Percentiles rank a stretch among this genome's conserved stretches.
Conservation (phyloP, 2,329 filamentous ascomycete species). For the Helotiales sp. region DNA sequence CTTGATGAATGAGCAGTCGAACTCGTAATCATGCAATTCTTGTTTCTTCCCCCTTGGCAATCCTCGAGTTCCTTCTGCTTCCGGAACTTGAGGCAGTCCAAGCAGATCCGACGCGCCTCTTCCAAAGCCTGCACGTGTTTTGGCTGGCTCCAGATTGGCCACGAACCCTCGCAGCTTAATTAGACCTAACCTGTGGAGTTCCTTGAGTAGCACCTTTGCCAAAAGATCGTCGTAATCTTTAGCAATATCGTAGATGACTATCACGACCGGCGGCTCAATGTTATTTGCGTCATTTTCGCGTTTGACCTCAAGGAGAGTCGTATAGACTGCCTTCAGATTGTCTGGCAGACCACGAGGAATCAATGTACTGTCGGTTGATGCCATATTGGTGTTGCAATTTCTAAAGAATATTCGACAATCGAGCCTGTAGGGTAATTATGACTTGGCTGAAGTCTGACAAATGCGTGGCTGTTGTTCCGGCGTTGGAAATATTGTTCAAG, state of each 20-base stretch:
- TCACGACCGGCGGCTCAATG: slow-evolving; percentile 5
- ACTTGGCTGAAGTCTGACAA: background rate
- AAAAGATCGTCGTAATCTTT: slow-evolving; percentile 30
- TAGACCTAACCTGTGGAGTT: slow-evolving; percentile 23
- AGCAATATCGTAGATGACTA: slow-evolving; percentile 25
- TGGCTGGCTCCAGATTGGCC: slow-evolving; percentile 26
- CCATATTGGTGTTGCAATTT: background rate
- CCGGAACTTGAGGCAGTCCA: slow-evolving; percentile 19
- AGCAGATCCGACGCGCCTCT: slow-evolving; percentile 20
- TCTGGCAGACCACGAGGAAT: background rate
- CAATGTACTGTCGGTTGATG: background rate
- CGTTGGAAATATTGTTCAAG: background rate
- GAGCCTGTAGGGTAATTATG: background rate
- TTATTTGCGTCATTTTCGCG: background rate
- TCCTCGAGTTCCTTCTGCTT: slow-evolving; percentile 14
- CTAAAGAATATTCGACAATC: background rate
- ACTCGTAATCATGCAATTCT: slow-evolving; percentile 20
- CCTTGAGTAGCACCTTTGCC: slow-evolving; percentile 26
- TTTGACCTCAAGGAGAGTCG: background rate
- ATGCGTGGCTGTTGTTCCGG: background rate
- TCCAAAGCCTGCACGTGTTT: slow-evolving; percentile 23
- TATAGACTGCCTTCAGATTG: background rate
- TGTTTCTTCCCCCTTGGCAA: background rate
- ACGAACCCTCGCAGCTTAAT: slow-evolving; percentile 25
- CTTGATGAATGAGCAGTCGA: slow-evolving; percentile 6